Evolutionary conservation across 495 filamentous ascomycete species (phyloP).

Genomic region (Penicillium bovifimosum): DNA sequence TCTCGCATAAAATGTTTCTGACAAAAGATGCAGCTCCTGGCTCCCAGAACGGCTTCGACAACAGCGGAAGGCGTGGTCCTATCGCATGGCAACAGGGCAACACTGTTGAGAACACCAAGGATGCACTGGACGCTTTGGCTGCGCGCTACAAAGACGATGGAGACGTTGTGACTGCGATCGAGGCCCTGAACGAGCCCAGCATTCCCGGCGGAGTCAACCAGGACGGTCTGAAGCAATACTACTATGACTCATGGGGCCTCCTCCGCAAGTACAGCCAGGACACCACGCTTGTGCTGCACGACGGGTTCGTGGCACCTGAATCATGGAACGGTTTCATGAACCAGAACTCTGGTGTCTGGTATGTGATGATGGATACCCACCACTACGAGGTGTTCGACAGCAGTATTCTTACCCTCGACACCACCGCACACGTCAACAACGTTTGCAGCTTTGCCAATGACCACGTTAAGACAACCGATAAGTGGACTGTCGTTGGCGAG

Average conservation of each 20-base stretch:
- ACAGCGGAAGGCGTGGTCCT: constrained; percentile 59
- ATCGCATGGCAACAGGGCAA: constrained; percentile 59
- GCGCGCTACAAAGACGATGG: constrained; percentile 53
- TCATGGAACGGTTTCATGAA: constrained; percentile 71
- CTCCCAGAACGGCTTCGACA: constrained; percentile 80
- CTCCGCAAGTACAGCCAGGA: constrained; percentile 46
- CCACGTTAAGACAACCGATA: constrained; percentile 53
- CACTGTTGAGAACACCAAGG: constrained; percentile 51
- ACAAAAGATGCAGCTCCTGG: constrained; percentile 53
- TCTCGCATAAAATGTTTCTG: constrained; percentile 4
- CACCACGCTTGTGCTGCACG: constrained; percentile 57
- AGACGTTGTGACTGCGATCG: constrained; percentile 64
- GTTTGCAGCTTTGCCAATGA: constrained; percentile 46
- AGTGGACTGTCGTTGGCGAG: constrained; percentile 68
- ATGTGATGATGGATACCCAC: constrained; percentile 65
- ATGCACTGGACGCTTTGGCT: constrained; percentile 53
- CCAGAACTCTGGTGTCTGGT: constrained; percentile 42
- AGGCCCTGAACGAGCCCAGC: constrained; percentile 67
- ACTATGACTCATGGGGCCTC: constrained; percentile 55
- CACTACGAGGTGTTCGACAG: constrained; percentile 65
- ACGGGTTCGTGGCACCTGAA: constrained; percentile 59
- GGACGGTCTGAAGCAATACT: constrained; percentile 53
- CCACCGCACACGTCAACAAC: constrained; percentile 43
- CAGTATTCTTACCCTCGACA: constrained; percentile 46
- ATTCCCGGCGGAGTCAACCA: constrained; percentile 50